A percentile compares a stretch with the other conserved stretches of the same genome.
Evolutionary conservation across 2,329 filamentous ascomycete genomes (phyloP).

Genomic region (Paramyrothecium sp.): DNA sequence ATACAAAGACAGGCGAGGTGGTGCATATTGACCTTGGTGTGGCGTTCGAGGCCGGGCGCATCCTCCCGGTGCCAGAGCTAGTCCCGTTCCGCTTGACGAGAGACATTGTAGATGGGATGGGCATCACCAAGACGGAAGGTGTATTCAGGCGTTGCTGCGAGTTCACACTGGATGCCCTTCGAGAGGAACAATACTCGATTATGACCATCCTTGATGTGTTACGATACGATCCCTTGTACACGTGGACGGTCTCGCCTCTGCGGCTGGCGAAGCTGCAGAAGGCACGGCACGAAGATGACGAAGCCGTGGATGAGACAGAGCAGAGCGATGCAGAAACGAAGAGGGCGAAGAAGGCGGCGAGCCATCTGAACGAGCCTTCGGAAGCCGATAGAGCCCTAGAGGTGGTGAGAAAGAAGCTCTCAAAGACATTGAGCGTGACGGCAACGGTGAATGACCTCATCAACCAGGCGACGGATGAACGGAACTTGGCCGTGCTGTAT

Average conservation of each 20-base stretch:
- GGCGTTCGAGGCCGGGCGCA: conserved; percentile 92
- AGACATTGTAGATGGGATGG: conserved; percentile 96
- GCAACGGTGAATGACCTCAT: conserved; percentile 97
- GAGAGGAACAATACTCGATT: conserved; percentile 95
- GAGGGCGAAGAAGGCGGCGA: conserved; percentile 29
- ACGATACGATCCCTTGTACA: conserved; percentile 96
- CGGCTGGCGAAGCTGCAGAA: conserved; percentile 64
- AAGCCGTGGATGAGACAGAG: conserved; percentile 31
- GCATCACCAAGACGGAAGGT: conserved; percentile 89
- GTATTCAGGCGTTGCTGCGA: conserved; percentile 98
- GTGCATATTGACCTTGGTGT: conserved; percentile 97
- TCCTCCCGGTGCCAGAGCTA: conserved; percentile 92
- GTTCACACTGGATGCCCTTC: conserved; percentile 89
- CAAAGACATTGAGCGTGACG: conserved; percentile 88
- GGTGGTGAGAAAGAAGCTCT: conserved; percentile 93
- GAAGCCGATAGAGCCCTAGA: conserved; percentile 91
- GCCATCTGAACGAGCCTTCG: conserved; percentile 52
- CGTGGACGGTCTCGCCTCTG: conserved; percentile 82
- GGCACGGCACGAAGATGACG: conserved; percentile 51
- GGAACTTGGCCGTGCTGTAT: conserved; percentile 88
- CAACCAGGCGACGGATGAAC: conserved; percentile 90
- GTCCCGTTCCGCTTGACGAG: conserved; percentile 94
- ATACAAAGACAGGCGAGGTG: conserved; percentile 85
- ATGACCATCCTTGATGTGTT: conserved; percentile 98
- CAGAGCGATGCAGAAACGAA: conserved; percentile 39